phyloP scores from a whole-genome alignment of 2,329 filamentous ascomycete genomes.

The Alternaria tenuissima region DNA sequence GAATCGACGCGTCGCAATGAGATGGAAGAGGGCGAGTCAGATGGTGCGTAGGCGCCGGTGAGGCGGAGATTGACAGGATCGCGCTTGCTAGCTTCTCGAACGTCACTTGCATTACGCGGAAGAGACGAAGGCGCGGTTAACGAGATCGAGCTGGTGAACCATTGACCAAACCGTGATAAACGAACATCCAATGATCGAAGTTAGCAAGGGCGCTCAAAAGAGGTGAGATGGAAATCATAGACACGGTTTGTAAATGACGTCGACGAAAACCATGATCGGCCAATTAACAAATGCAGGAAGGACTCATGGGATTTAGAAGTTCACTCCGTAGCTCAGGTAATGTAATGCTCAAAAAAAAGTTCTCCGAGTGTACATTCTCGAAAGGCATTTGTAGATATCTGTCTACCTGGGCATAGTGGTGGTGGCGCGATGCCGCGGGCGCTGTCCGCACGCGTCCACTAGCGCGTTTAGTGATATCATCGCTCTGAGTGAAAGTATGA shows the following conservation, averaged over 20 bases:
- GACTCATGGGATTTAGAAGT: not conserved
- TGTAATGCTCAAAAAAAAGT: not conserved
- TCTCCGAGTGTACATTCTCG: not conserved
- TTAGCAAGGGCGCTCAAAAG: not conserved
- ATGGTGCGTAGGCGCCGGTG: not conserved
- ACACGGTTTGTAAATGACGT: not conserved
- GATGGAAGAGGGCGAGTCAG: not conserved
- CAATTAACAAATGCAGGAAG: not conserved
- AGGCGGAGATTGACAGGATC: conserved; percentile 1
- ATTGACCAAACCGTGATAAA: not conserved
- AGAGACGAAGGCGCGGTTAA: not conserved
- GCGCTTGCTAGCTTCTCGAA: not conserved
- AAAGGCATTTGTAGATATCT: not conserved
- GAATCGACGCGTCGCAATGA: not conserved
- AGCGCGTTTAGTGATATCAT: conserved; percentile 37
- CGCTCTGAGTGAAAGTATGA: conserved; percentile 12
- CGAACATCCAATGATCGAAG: not conserved
- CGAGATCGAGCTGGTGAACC: not conserved
- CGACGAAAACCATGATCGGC: not conserved
- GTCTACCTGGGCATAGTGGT: not conserved
- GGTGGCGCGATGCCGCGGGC: conserved; percentile 12
- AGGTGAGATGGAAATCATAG: not conserved
- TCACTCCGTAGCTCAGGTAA: not conserved
- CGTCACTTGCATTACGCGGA: not conserved
- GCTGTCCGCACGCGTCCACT: conserved; percentile 20